Percentiles rank a stretch among this genome's conserved stretches.
Evolutionary conservation across 148 eudicot species (phyloP).

Genomic region (Vaccinium macrocarpon): DNA sequence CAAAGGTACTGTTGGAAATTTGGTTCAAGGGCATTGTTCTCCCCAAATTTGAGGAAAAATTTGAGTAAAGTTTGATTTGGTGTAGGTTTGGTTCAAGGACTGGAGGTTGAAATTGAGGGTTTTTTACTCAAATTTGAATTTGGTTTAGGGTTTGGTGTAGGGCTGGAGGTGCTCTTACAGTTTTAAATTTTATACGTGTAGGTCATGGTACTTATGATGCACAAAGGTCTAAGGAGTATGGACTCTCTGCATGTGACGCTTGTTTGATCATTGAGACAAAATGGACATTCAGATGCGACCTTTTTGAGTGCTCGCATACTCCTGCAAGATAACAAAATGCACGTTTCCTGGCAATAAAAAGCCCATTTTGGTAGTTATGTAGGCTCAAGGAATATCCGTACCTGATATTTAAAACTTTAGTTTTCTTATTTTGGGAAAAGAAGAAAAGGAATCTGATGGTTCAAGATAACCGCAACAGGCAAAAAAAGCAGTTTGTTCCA

Average conservation of each 20-base stretch:
- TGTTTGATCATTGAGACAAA: background rate
- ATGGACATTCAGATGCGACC: background rate
- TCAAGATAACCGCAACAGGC: background rate
- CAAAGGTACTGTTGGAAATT: no score
- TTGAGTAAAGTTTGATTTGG: no score
- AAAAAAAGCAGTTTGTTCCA: background rate
- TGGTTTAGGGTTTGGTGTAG: no score
- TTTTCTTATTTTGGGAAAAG: background rate
- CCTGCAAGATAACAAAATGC: conserved; percentile 6
- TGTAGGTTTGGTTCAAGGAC: no score
- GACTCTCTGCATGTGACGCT: background rate
- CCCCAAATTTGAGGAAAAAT: no score
- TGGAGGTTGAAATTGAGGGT: no score
- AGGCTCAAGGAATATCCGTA: background rate
- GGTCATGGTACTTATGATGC: background rate
- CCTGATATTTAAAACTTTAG: background rate
- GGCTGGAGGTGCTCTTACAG: no score
- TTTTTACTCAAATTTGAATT: no score
- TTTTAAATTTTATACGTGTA: background rate
- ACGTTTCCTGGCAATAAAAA: background rate
- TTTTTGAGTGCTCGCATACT: background rate
- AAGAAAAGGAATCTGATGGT: background rate
- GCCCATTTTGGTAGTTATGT: background rate
- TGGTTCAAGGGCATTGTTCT: no score
- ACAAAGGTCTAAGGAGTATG: background rate